phyloP scores from a whole-genome alignment of 495 filamentous ascomycete species.

The Ascobolus immersus region DNA sequence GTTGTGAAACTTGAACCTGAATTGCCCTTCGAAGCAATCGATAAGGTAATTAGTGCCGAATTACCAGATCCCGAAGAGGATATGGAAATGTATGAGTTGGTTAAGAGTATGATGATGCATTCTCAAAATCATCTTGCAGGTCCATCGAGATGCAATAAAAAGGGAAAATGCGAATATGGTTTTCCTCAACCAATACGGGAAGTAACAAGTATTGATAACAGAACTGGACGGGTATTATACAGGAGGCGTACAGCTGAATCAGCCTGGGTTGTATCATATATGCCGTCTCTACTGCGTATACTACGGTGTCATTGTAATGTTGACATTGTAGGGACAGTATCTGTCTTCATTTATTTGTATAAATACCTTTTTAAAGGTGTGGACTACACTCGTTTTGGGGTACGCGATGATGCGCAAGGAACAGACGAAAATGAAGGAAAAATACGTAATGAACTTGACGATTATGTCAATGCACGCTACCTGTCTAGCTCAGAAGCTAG shows the following conservation, averaged over 20 bases:
- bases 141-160: background rate
- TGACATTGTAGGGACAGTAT: conserved; percentile 6
- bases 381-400: background rate
- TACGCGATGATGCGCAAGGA: no score
- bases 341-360: conserved; percentile 8
- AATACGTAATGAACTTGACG: no score
- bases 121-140: background rate
- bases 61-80: background rate
- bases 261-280: conserved; percentile 5
- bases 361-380: conserved; percentile 9
- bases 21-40: background rate
- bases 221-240: background rate
- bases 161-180: conserved; percentile 2
- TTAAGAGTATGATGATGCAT: background rate
- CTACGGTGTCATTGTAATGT: conserved; percentile 8
- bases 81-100: background rate
- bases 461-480: conserved; percentile 8
- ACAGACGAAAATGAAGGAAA: no score
- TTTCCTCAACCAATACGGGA: background rate
- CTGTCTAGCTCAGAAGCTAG: conserved; percentile 2
- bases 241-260: conserved; percentile 2
- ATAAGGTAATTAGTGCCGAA: conserved; percentile 1
- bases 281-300: conserved; percentile 3
- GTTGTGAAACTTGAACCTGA: conserved; percentile 3
- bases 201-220: conserved; percentile 1